These are phyloP conservation scores for Trichoderma citrinoviride DNA, from an alignment of 2,329 filamentous ascomycete species.

Conservation along the genomic window DNA sequence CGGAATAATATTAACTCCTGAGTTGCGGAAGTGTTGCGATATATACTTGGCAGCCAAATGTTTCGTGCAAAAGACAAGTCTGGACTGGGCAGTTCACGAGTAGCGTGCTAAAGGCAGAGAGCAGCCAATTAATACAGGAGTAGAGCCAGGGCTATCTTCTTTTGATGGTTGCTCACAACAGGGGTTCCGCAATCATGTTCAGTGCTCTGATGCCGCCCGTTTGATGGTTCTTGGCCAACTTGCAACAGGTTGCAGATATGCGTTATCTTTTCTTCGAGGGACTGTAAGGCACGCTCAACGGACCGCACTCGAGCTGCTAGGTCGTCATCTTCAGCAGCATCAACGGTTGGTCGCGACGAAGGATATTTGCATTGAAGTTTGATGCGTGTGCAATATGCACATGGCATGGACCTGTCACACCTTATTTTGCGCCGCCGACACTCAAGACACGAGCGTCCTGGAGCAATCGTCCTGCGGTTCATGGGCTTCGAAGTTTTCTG, in stretches of 20 bases:
- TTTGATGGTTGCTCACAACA: background rate
- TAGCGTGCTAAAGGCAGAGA: background rate
- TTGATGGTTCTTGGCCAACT: background rate
- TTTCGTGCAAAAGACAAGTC: background rate
- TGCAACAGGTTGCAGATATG: background rate
- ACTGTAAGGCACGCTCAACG: background rate
- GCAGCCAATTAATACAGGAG: background rate
- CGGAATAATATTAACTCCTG: no score
- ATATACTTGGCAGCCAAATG: background rate
- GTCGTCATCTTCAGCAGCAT: background rate
- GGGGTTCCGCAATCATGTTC: background rate
- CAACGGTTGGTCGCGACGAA: background rate
- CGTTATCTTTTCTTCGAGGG: background rate
- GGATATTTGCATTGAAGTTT: conserved; percentile 23
- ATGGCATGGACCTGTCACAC: conserved; percentile 23
- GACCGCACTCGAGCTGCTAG: background rate
- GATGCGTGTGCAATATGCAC: conserved; percentile 22
- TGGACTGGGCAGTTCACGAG: background rate
- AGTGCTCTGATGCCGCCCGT: background rate
- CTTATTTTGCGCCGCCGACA: conserved; percentile 26
- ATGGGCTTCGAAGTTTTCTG: no score
- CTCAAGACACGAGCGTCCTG: conserved; percentile 23
- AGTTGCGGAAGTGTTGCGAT: background rate
- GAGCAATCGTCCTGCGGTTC: conserved; percentile 16
- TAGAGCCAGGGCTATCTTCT: background rate